Evolutionary conservation across 305 asterid species (phyloP), one percentile per base, ranked within the genome.

Genomic region (Solanum hybrid): DNA sequence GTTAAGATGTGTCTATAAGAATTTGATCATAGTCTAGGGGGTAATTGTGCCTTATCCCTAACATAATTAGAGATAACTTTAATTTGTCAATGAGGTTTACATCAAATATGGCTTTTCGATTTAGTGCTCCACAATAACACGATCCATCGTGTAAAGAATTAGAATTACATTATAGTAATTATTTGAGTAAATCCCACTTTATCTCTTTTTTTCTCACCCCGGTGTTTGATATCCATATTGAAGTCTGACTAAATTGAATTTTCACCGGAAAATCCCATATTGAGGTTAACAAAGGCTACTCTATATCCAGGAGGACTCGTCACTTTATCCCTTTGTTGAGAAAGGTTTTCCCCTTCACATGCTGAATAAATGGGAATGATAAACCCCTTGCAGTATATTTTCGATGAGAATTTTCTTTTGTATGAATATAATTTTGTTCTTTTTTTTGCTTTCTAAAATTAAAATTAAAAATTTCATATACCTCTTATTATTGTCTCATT

Each of bases 201-300:
- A 24, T 11, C 32, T n/a, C 17, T 42, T 42, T 11, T 40, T 40
- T 45, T 14, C 2, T 45, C 64, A 1, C 0, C 64, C 8, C n/a
- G 0, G 1, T 42, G 0, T 15, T 15, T n/a, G 7, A 51, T 51
- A 15, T 51, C 0, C 22, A 2, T 6, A 2, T 51, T 51, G 6
- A 51, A 51, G 8, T 51, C 8, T 17, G 0, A 15, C 0, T 15
- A 51, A 6, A 51, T 51, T 1, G 0, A 11, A 40, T 12, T 40
- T 1, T 40, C 51, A 0, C 2, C 2, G 5, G 0, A 40, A 11
- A 40, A 1, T 37, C 12, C 0, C 12, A 37, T 0, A 40, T 40
- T 40, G 15, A 0, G 15, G 6, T 51, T 51, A 6, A 51, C n/a
- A 51, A 51, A 15, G 4, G n/a, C 66, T 51, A 51, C 22, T 2